Base-by-base conservation (phyloP, 2,329 filamentous ascomycete species). In the Penicillium sp. region DNA sequence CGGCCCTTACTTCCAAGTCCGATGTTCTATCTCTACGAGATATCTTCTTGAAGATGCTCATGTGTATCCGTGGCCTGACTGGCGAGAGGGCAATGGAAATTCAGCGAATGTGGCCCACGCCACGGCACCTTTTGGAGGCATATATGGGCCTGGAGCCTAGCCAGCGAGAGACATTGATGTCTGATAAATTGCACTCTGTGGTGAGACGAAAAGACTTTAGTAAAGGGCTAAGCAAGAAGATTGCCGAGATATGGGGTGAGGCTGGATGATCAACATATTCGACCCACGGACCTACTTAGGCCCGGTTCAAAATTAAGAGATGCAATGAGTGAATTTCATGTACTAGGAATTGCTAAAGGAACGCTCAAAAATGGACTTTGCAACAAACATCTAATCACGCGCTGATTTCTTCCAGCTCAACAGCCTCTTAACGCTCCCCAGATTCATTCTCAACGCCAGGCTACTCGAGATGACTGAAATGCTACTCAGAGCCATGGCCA, bases 401-500 rank as follows among this genome's bases (percentile, higher is more conserved):
- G 35, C 24, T 50, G 41, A 61, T 31, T 46, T 59, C 37, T 47
- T 60, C 56, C 55, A 31, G 3, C 63, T 40, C 49, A 70, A 27
- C 10, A 69, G 14, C 41, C 53, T 67, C 55, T 53, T 64, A 7
- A 73, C 50, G 35, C 53, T 64, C 43, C 60, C 66, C 52, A 64
- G 64, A 46, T 76, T 73, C 62, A 78, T 82, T 71, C 88, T 85
- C 78, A 97, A 75, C 51, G 87, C 82, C 69, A 96, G 76, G 78
- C 90, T 94, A 73, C 92, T 96, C 70, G 86, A 78, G 52, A 97
- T 89, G 47, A 98, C 93, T 70, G 90, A 95, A 65, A 97, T 88
- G 74, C 90, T 94, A 75, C 92, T 96, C 74, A 93, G 76, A 27
- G 94, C 94, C 94, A 97, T 98, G 1, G 93, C 93, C 72, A 96